Base-by-base conservation (phyloP, 139 green algal genomes). In the Coccomyxa sp. region DNA sequence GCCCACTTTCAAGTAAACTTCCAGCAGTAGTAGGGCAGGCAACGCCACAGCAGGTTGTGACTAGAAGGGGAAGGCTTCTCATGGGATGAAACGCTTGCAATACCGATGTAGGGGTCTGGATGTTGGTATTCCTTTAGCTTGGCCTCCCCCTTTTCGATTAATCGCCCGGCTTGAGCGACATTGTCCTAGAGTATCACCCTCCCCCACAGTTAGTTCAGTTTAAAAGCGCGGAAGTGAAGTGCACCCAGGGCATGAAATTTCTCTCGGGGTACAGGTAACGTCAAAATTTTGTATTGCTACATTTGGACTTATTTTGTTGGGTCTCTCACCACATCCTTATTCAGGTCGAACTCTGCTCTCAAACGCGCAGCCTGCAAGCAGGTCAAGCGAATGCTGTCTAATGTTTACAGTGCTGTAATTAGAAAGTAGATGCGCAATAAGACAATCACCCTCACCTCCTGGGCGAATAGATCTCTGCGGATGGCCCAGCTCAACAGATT, bases 51-150 rank as follows among this genome's bases (percentile, higher is more conserved):
- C n/a, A 76, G 38, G 38, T 51, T 51, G 3, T 51, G 38, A 51
- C 38, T 11, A 51, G 38, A 51, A 51, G 38, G 38, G 38, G 38
- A 51, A 51, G 38, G 38, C 38, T 11, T 51, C 38, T 51, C 38
- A 11, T 51, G 38, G 38, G 38, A 59, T 77, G 16, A 60, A 30
- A n/a, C 13, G 0, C 17, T 51, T 4, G 58, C 27, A 67, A 30
- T 83, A 91, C 88, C 86, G 32, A 92, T 92, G 79, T 92, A 90
- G 13, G 89, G 89, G 76, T 92, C 89, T 38, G 89, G 89, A 66
- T 92, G 89, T 67, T 67, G 60, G n/a, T 83, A 82, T 28, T 86
- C 80, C n/a, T 60, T 63, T 78, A 92, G 82, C 31, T 74, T 68
- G 15, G 78, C 76, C 71, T 92, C 86, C 9, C 88, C 89, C 23